Evolutionary conservation across 495 filamentous ascomycete genomes (phyloP).

Genomic region (Glutinoglossum americanum): DNA sequence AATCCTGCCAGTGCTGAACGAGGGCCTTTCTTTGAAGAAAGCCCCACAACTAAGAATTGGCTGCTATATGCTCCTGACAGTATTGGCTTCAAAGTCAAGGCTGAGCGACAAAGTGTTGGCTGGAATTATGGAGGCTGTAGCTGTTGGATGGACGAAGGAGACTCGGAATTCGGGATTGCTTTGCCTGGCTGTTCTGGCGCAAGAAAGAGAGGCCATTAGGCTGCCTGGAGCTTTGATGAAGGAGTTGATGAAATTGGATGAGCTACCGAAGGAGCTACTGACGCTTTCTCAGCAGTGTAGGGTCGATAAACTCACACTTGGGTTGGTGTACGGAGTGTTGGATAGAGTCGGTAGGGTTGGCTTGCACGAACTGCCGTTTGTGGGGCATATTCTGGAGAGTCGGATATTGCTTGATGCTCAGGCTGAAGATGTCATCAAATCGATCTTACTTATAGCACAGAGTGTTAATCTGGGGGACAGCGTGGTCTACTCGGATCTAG

Average conservation of each 20-base stretch:
- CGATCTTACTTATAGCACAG: conserved; percentile 35
- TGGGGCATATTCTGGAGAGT: conserved; percentile 38
- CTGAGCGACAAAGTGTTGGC: conserved; percentile 54
- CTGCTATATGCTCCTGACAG: conserved; percentile 72
- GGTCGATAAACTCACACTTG: conserved; percentile 51
- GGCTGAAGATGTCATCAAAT: conserved; percentile 34
- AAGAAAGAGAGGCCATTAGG: conserved; percentile 30
- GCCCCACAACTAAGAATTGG: conserved; percentile 57
- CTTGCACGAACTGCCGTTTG: conserved; percentile 24
- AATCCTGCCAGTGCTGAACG: conserved; percentile 53
- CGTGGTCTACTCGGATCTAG: conserved; percentile 22
- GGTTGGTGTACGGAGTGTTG: conserved; percentile 43
- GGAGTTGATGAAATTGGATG: conserved; percentile 40
- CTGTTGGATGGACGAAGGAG: conserved; percentile 47
- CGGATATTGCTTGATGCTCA: conserved; percentile 40
- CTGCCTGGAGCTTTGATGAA: conserved; percentile 48
- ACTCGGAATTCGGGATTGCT: conserved; percentile 53
- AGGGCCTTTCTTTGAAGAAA: conserved; percentile 48
- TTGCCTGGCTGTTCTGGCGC: conserved; percentile 57
- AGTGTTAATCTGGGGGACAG: conserved; percentile 2
- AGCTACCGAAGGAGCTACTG: conserved; percentile 32
- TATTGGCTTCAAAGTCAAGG: conserved; percentile 59
- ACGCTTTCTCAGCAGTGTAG: conserved; percentile 41
- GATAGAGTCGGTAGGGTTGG: conserved; percentile 25
- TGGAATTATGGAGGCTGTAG: conserved; percentile 70